phyloP scores from a whole-genome alignment of 2,329 filamentous ascomycete species.

The Scedosporium minutisporum region DNA sequence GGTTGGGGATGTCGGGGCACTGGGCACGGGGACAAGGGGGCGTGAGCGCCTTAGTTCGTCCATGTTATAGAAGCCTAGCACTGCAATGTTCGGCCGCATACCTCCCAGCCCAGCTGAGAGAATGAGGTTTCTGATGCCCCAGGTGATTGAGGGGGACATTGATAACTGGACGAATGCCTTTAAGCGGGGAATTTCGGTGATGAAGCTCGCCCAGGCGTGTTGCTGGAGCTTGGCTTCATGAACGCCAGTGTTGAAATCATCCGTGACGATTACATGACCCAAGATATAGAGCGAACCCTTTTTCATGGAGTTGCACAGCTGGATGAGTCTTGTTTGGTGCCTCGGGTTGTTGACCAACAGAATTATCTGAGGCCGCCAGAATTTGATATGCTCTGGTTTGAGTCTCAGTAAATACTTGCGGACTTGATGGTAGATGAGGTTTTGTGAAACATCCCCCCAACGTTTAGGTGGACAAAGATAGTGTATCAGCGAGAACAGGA shows the following conservation, averaged over 20 bases:
- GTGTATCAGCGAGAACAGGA: slow-evolving; percentile 78
- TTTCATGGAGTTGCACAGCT: slow-evolving; percentile 86
- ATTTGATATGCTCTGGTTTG: slow-evolving; percentile 82
- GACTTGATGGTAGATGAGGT: slow-evolving; percentile 76
- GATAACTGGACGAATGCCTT: slow-evolving; percentile 85
- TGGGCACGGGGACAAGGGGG: slow-evolving; percentile 48
- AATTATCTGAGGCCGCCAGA: slow-evolving; percentile 83
- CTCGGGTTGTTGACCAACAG: slow-evolving; percentile 75
- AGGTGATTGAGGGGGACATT: slow-evolving; percentile 72
- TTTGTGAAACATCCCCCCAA: slow-evolving; percentile 86
- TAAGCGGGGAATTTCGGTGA: slow-evolving; percentile 70
- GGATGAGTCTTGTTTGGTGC: slow-evolving; percentile 73
- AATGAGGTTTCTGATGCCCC: slow-evolving; percentile 76
- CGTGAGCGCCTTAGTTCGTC: slow-evolving; percentile 58
- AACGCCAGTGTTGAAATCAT: slow-evolving; percentile 70
- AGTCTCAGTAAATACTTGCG: slow-evolving; percentile 79
- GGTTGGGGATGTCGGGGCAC: slow-evolving; percentile 28
- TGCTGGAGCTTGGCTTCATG: slow-evolving; percentile 76
- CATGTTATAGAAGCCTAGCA: slow-evolving; percentile 72
- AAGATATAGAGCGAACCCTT: slow-evolving; percentile 79
- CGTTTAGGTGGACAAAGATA: slow-evolving; percentile 77
- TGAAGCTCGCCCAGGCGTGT: slow-evolving; percentile 74
- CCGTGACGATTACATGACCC: slow-evolving; percentile 78
- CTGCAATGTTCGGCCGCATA: slow-evolving; percentile 81
- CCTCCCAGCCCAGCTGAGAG: slow-evolving; percentile 73